A percentile compares a stretch with the other conserved stretches of the same genome.
Conservation (phyloP, 2,329 filamentous ascomycete genomes). For the Arthrobotrys sinensis region DNA sequence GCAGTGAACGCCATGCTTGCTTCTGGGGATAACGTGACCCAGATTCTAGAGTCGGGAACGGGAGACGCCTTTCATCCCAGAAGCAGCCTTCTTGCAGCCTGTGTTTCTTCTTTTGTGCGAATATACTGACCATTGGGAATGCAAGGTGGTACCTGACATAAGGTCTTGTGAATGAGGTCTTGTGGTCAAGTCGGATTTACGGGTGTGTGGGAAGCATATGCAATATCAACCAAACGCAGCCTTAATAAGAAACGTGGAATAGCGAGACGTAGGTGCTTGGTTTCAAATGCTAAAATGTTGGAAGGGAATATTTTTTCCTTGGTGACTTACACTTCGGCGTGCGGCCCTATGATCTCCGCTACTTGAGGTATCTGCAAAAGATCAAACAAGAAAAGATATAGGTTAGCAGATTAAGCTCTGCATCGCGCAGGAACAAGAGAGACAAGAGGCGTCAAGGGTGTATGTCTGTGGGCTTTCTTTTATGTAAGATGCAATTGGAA, state of each 20-base stretch:
- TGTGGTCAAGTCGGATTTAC: constrained; percentile 60
- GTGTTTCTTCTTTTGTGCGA: constrained; percentile 25
- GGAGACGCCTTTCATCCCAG: constrained; percentile 49
- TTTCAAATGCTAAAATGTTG: constrained; percentile 42
- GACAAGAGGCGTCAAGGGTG: constrained; percentile 58
- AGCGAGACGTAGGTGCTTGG: constrained; percentile 37
- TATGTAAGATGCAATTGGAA: constrained; percentile 60
- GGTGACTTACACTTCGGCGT: constrained; percentile 58
- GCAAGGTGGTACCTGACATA: constrained; percentile 59
- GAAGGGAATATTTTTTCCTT: constrained; percentile 34
- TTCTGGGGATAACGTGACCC: constrained; percentile 54
- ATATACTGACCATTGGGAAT: constrained; percentile 56
- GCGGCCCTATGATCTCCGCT: constrained; percentile 53
- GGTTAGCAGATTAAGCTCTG: constrained; percentile 60
- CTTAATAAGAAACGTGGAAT: constrained; percentile 60
- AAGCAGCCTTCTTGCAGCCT: constrained; percentile 40
- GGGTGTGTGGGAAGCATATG: constrained; percentile 60
- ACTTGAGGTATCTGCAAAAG: constrained; percentile 50
- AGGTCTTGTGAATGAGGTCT: constrained; percentile 61
- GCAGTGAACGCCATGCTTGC: constrained; percentile 48
- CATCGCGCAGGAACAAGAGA: constrained; percentile 61
- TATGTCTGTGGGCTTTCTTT: constrained; percentile 54
- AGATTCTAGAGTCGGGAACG: constrained; percentile 50
- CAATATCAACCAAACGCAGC: constrained; percentile 56
- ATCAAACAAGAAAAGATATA: constrained; percentile 44